Conservation (phyloP, 352 stramenopile genomes). For the Globisporangium abappressorium region DNA sequence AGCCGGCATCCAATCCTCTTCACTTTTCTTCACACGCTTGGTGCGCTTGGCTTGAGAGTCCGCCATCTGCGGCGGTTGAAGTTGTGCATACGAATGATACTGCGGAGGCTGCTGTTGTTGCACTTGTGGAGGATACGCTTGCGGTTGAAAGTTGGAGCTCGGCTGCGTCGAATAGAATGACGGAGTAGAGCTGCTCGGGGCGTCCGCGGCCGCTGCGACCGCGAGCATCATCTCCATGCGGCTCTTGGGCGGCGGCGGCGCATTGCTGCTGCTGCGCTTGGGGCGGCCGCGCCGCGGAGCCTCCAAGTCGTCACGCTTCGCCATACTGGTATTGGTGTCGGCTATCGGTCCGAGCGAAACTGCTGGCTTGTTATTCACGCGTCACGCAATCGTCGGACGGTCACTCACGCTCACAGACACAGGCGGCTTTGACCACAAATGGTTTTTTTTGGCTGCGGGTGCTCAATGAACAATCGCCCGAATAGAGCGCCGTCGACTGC, state of each 20-base stretch:
- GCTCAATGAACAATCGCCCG: background rate
- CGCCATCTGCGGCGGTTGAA: constrained; percentile 4
- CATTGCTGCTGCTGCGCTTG: constrained; percentile 22
- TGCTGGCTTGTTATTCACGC: constrained; percentile 1
- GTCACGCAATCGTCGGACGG: background rate
- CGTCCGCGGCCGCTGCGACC: constrained; percentile 10
- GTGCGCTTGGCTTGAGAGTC: constrained; percentile 34
- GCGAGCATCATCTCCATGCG: constrained; percentile 53
- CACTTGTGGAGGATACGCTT: constrained; percentile 4
- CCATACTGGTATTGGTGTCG: constrained; percentile 20
- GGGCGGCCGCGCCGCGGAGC: constrained; percentile 28
- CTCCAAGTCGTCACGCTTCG: constrained; percentile 39
- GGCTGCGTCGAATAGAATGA: constrained; percentile 6
- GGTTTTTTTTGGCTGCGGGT: background rate
- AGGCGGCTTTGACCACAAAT: background rate
- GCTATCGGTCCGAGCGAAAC: background rate
- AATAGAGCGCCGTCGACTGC: background rate
- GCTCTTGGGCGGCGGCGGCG: constrained; percentile 27
- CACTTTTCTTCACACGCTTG: constrained; percentile 57
- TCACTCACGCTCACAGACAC: background rate
- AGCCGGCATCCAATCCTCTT: constrained; percentile 33
- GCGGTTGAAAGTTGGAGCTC: constrained; percentile 7
- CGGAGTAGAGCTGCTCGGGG: background rate
- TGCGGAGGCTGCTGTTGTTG: background rate
- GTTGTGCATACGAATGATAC: constrained; percentile 8